Percentiles rank a stretch among this genome's conserved stretches.
Conservation (phyloP, 2,329 filamentous ascomycete genomes). For the Penicillium decumbens region DNA sequence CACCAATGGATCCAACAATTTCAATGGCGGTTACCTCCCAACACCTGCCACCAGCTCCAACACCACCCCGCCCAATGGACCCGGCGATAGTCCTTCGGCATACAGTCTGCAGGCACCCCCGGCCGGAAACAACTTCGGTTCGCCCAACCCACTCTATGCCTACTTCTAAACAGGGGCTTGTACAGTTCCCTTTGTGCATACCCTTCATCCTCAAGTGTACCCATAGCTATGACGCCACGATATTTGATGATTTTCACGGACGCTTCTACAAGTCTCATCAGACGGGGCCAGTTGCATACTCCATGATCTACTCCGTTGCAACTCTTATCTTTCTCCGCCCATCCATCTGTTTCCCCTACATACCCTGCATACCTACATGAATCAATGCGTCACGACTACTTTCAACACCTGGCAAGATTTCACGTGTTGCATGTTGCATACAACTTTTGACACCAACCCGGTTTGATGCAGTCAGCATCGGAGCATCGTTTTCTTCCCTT, state of each 20-base stretch:
- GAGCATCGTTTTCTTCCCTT: not conserved
- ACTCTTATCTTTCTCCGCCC: slow-evolving; percentile 3
- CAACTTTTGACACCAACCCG: slow-evolving; percentile 12
- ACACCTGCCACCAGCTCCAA: slow-evolving; percentile 15
- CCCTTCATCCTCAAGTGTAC: slow-evolving; percentile 31
- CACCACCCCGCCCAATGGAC: slow-evolving; percentile 4
- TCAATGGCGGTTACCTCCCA: slow-evolving; percentile 22
- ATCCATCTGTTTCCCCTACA: slow-evolving; percentile 16
- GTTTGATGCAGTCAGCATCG: slow-evolving; percentile 16
- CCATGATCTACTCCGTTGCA: slow-evolving; percentile 13
- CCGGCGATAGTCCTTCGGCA: slow-evolving; percentile 29
- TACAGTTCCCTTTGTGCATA: slow-evolving; percentile 17
- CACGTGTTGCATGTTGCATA: slow-evolving; percentile 21
- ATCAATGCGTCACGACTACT: slow-evolving; percentile 21
- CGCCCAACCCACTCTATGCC: slow-evolving; percentile 29
- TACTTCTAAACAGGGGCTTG: slow-evolving; percentile 30
- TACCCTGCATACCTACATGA: slow-evolving; percentile 16
- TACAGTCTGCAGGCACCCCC: slow-evolving; percentile 31
- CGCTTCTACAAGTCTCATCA: slow-evolving; percentile 19
- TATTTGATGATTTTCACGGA: slow-evolving; percentile 28
- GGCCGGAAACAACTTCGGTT: slow-evolving; percentile 24
- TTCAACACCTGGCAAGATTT: slow-evolving; percentile 18
- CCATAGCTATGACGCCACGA: slow-evolving; percentile 40
- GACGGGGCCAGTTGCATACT: slow-evolving; percentile 22
- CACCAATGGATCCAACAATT: slow-evolving; percentile 23